phyloP scores from a whole-genome alignment of 768 basidiomycete genomes.

The Roridomyces roridus region DNA sequence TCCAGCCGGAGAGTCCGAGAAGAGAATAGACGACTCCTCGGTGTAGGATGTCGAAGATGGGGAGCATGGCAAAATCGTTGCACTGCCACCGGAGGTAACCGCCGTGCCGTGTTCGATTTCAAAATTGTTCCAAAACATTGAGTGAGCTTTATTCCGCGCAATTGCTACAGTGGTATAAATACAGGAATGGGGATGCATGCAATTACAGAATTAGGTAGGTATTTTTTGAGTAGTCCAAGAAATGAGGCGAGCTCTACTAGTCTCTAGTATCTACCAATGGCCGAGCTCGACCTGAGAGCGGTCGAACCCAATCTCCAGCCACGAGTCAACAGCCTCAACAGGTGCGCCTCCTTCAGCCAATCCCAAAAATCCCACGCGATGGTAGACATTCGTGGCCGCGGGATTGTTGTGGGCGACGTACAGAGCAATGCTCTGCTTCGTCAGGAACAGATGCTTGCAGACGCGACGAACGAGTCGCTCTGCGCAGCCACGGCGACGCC shows the following conservation, averaged over 20 bases:
- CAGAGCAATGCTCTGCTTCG: conserved; percentile 60
- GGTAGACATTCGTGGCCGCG: conserved; percentile 63
- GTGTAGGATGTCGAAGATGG: conserved; percentile 56
- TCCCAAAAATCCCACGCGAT: conserved; percentile 70
- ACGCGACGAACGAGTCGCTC: conserved; percentile 66
- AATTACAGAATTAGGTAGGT: no score
- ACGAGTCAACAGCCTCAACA: conserved; percentile 50
- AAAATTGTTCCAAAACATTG: no score
- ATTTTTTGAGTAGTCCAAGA: no score
- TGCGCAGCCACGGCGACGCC: conserved; percentile 63
- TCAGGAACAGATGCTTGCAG: conserved; percentile 52
- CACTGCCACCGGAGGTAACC: neutral
- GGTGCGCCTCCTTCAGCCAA: conserved; percentile 37
- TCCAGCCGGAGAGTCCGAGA: conserved; percentile 57
- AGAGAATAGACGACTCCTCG: conserved; percentile 61
- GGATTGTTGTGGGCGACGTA: conserved; percentile 67
- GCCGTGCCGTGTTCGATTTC: neutral
- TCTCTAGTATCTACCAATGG: conserved; percentile 73
- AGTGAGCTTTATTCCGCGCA: no score
- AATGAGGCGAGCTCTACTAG: neutral
- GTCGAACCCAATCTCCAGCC: conserved; percentile 62
- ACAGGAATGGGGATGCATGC: no score
- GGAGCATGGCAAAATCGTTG: conserved; percentile 17
- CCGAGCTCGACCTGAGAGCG: conserved; percentile 53
- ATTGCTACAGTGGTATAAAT: no score